These are phyloP conservation scores for Fusarium xyrophilum DNA, from an alignment of 2,329 filamentous ascomycete genomes.

Conservation along the genomic window DNA sequence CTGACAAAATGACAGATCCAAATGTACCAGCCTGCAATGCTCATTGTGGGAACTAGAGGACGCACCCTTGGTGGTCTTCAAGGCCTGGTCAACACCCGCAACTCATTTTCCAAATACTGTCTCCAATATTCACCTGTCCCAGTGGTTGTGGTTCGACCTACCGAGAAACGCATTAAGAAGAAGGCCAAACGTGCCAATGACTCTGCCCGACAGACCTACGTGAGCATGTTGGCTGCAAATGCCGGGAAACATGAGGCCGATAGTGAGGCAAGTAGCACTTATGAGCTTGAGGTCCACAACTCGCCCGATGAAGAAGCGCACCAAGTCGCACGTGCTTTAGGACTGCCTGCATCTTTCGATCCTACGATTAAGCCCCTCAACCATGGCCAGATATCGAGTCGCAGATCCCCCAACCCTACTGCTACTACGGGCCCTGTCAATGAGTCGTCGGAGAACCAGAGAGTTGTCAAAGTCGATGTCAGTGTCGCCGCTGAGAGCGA, in stretches of 20 bases:
- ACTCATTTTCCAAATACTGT: conserved; percentile 93
- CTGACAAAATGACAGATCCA: conserved; percentile 68
- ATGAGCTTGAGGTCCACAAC: conserved; percentile 62
- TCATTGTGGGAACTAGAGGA: conserved; percentile 88
- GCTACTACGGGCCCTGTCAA: conserved; percentile 8
- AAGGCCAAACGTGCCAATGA: conserved; percentile 84
- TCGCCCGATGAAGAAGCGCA: conserved; percentile 69
- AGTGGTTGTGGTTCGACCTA: conserved; percentile 88
- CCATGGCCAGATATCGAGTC: conserved; percentile 26
- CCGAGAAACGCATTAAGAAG: conserved; percentile 87
- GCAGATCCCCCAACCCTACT: conserved; percentile 27
- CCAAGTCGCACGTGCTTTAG: conserved; percentile 67
- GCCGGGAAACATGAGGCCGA: conserved; percentile 65
- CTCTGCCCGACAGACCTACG: conserved; percentile 76
- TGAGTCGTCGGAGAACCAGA: conserved; percentile 31
- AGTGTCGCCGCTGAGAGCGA: conserved; percentile 49
- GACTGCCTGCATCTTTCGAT: conserved; percentile 67
- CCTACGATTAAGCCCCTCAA: conserved; percentile 67
- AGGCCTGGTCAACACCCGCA: conserved; percentile 76
- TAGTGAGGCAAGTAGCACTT: conserved; percentile 59
- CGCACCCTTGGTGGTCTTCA: conserved; percentile 86
- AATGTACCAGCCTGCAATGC: conserved; percentile 88
- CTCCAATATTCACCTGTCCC: conserved; percentile 92
- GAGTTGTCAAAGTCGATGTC: conserved; percentile 37
- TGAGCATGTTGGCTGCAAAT: conserved; percentile 74